Base-by-base conservation (phyloP, 192 early-diverging fungal species). In the Umbelopsis sp. region DNA sequence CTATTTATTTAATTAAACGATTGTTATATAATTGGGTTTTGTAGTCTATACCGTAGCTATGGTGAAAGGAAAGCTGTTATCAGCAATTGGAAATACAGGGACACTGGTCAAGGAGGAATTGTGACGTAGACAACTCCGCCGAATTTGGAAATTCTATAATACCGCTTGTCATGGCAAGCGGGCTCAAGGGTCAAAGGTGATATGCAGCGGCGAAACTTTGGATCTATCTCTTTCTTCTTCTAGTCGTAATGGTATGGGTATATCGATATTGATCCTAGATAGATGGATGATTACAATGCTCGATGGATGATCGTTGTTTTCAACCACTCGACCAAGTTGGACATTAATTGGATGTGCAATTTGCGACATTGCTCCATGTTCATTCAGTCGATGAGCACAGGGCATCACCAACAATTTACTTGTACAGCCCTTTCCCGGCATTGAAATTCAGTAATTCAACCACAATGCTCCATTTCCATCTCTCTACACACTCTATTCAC, bases 221-320 rank as follows among this genome's bases (percentile, higher is more conserved):
- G 8, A 62, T 32, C 56, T 14, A n/a, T 31, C 56, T 34, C 56
- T 62, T 62, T 62, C 56, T 62, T 62, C 56, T 26, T 32, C 24
- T 24, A 62, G 56, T 34, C 56, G 56, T 34, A 62, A 62, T 62
- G 56, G 56, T 62, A 62, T 62, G 56, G 12, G 34, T 62, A n/a
- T 4, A 34, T 31, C 17, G 26, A 32, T 62, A 36, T 62, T 11
- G 12, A 62, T 34, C 8, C 22, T 25, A 25, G 26, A 17, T 34
- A 34, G 56, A 62, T 62, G 56, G 31, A 62, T 62, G 56, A 62
- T 20, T 29, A 5, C 16, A 36, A 20, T 20, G 11, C 7, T 62
- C 26, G 56, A 62, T 62, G 56, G 56, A 62, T 62, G 31, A 29
- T 17, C 0, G 2, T n/a, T 5, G 20, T 21, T 49, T 17, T 17